These are phyloP conservation scores for Talaromyces sp. DNA, from an alignment of 2,329 filamentous ascomycete species.

Conservation along the genomic window DNA sequence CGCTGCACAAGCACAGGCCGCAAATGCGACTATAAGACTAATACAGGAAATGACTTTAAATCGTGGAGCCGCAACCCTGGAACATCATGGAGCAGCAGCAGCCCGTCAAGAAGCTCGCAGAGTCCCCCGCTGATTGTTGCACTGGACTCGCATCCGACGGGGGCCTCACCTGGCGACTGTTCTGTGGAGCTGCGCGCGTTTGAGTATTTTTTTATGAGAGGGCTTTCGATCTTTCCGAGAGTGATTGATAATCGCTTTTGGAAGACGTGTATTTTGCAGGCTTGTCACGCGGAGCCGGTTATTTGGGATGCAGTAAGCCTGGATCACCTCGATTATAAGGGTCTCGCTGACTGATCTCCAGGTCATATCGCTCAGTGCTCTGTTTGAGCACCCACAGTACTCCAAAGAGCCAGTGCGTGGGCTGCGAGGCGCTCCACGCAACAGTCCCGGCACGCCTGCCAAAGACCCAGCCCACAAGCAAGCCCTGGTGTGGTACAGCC, in stretches of 20 bases:
- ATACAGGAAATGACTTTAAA: neutral
- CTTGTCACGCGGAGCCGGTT: constrained; percentile 29
- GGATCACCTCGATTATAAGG: constrained; percentile 14
- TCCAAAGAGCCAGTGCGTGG: neutral
- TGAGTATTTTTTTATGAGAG: neutral
- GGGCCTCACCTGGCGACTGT: neutral
- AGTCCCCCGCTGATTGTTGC: neutral
- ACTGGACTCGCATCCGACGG: neutral
- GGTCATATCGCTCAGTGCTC: constrained; percentile 19
- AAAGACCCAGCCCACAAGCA: constrained; percentile 17
- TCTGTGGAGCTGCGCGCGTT: neutral
- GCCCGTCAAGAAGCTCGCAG: neutral
- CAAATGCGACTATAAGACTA: constrained; percentile 25
- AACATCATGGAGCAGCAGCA: neutral
- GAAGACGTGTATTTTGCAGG: constrained; percentile 27
- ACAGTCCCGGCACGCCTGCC: neutral
- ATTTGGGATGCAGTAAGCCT: constrained; percentile 32
- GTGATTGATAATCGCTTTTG: constrained; percentile 30
- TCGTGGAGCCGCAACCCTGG: neutral
- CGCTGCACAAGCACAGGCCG: constrained; percentile 26
- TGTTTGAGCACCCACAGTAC: constrained; percentile 23
- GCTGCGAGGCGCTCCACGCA: neutral
- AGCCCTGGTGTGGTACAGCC: constrained; percentile 26
- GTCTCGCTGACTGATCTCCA: neutral
- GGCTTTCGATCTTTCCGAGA: neutral